phyloP scores from a whole-genome alignment of 179 eudicot genomes.

The Pouteria campechiana region DNA sequence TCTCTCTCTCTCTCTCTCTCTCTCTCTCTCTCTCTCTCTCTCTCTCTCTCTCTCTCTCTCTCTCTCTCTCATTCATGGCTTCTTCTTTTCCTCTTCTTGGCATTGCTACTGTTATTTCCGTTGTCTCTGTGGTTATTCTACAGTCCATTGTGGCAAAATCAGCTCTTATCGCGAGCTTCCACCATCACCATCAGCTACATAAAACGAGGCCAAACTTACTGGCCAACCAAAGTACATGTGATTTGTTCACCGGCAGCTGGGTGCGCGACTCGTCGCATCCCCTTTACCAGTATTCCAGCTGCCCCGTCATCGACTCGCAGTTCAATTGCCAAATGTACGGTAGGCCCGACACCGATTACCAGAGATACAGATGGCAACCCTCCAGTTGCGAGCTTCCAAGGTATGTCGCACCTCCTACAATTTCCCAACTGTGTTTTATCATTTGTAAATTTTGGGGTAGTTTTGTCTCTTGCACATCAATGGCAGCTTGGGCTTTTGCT shows the following conservation, averaged over 20 bases:
- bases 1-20: slow-evolving; percentile 10
- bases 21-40: slow-evolving; percentile 4
- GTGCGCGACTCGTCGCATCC: slow-evolving; percentile 58
- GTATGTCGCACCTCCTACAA: slow-evolving; percentile 8
- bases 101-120: too few species aligned
- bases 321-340: slow-evolving; percentile 76
- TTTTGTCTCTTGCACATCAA: too few species aligned
- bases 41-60: background rate
- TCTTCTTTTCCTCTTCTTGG: background rate
- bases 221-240: slow-evolving; percentile 39
- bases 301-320: slow-evolving; percentile 60
- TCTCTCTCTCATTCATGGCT: background rate
- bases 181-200: slow-evolving; percentile 18
- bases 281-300: slow-evolving; percentile 36
- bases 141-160: slow-evolving; percentile 15
- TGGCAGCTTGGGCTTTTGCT: too few species aligned
- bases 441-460: background rate
- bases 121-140: background rate
- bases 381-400: slow-evolving; percentile 67
- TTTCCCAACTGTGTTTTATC: background rate
- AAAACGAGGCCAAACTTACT: slow-evolving; percentile 14
- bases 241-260: slow-evolving; percentile 73
- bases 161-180: slow-evolving; percentile 24
- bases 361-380: slow-evolving; percentile 77
- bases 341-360: slow-evolving; percentile 79